Base-by-base conservation (phyloP, 2,329 filamentous ascomycete genomes). In the Phyllosticta citrichinensis region DNA sequence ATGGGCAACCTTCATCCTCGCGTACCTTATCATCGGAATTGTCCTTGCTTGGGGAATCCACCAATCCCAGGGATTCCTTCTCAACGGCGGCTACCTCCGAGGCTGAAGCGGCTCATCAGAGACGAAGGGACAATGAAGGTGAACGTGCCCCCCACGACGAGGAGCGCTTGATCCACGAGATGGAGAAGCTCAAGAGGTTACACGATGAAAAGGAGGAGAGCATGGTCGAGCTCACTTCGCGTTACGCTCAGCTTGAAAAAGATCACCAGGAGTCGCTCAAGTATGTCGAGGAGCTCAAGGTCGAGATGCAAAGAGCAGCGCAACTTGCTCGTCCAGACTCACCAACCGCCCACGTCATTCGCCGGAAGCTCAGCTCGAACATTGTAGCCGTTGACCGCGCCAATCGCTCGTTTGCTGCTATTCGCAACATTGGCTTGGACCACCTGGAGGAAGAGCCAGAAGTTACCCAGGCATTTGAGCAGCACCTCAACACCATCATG, bases 1-100 rank as follows among this genome's bases (percentile, higher is more conserved):
- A 78, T 81, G 77, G 79, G 74, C 84, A 84, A 76, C 81, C 79
- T 70, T 89, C 88, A 75, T 92, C 89, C 70, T 92, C 91, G 78
- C 91, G 87, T 74, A 96, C 91, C 70, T 87, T 97, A 67, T 97
- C 91, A 66, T 94, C 91, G 77, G 94, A 97, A 77, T 83, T 96
- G 73, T 96, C 90, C 70, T 96, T 88, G 73, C 90, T 84, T 79
- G 84, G 88, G 82, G 88, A 88, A 70, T 89, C 88, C 71, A 73
- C 66, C 68, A 73, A 71, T 69, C 67, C 66, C 58, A 68, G 65
- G 53, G 70, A 71, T 60, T 66, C 64, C 24, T 84, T 84, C 67
- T 30, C 35, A 33, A 57, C 50, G 51, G 80, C 80, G 68, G 80
- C 79, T 64, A 80, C 81, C 56, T 85, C 83, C 66, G 83, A 86